phyloP scores from a whole-genome alignment of 2,329 filamentous ascomycete species.

The Ophiostoma angusticollis region DNA sequence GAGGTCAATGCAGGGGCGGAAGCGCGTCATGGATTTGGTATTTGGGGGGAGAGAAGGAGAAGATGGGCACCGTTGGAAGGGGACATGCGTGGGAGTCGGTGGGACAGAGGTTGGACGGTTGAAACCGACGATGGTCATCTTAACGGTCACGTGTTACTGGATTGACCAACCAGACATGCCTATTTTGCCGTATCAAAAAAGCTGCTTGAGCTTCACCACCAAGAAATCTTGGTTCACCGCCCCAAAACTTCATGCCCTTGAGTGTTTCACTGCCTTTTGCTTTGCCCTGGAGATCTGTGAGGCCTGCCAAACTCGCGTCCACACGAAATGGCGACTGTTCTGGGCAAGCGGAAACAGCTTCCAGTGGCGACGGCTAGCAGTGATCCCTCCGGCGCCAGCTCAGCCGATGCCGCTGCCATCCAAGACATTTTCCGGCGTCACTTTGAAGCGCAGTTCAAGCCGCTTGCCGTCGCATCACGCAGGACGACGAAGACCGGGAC shows the following conservation, averaged over 20 bases:
- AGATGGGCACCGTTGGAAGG: neutral
- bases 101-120: too few species aligned
- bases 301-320: neutral
- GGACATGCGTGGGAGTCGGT: too few species aligned
- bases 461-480: constrained; percentile 34
- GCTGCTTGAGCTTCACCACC: too few species aligned
- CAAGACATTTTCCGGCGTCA: constrained; percentile 68
- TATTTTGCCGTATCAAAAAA: too few species aligned
- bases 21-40: constrained; percentile 85
- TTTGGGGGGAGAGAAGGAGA: neutral
- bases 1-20: constrained; percentile 92
- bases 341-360: constrained; percentile 38
- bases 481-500: neutral
- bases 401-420: constrained; percentile 35
- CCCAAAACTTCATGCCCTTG: too few species aligned
- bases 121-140: too few species aligned
- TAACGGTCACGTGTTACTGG: too few species aligned
- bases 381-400: too few species aligned
- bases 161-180: too few species aligned
- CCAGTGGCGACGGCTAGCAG: too few species aligned
- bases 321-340: constrained; percentile 27
- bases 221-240: too few species aligned
- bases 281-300: too few species aligned
- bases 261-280: constrained; percentile 11
- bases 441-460: constrained; percentile 81